Evolutionary conservation across 345 rosid species (phyloP), one percentile per base, ranked within the genome.

Genomic region (Carallia brachiata): DNA sequence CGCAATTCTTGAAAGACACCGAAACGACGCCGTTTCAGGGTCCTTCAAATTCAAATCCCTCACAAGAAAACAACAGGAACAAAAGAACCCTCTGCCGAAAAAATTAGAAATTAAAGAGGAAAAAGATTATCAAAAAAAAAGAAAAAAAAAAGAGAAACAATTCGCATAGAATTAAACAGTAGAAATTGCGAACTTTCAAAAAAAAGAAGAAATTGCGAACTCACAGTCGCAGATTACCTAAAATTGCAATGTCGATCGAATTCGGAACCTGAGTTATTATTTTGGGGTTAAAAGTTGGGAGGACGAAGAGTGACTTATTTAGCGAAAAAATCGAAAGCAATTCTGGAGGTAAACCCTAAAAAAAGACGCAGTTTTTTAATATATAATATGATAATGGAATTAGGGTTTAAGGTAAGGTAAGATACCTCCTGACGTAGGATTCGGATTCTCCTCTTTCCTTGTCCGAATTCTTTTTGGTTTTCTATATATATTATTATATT

Each of bases 321-420:
- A 40, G 48, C 48, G 48, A 40, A 12, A 40, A 54, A 54, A 54
- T 23, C 58, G 30, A 54, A 6, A 54, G 58, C 58, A 7, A 44
- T 12, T 4, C 16, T 44, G 13, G 12, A 54, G 59, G 8, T 19
- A 6, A 55, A n/a, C 59, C 59, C 27, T 55, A 55, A 27, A 23
- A 55, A 7, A 7, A 3, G 6, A 16, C 30, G 59, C 27, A 7
- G 23, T 3, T 2, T 1, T 18, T n/a, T 7, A n/a, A 23, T 55
- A 6, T 7, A 54, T 54, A 54, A 55, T 23, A 23, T 5, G 23
- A 56, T 9, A 56, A 44, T 4, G 15, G 6, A 19, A 56, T 56
- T 56, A 56, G 60, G 60, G 60, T 56, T 56, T 56, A 56, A 56
- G 34, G 34, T 27, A 56, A 56, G 60, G 50, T 12, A 15, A 44